Evolutionary conservation across 106 monocot genomes (phyloP).

Genomic region (Allium cepa): DNA sequence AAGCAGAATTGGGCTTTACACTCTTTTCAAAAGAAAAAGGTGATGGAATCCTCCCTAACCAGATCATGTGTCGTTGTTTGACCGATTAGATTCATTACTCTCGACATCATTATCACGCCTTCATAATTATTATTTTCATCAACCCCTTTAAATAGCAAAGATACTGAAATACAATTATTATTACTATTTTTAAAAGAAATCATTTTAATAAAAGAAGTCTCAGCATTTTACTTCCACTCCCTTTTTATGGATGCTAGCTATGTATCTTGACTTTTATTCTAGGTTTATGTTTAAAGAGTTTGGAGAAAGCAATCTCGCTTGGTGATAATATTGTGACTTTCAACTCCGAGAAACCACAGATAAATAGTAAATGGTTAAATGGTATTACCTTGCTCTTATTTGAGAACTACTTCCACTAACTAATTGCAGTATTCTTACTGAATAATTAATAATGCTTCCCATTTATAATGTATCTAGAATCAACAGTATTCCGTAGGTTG

Average conservation of each 20-base stretch:
- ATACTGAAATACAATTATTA: too few species aligned
- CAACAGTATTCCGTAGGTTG: too few species aligned
- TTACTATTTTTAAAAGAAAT: too few species aligned
- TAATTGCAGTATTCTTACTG: not conserved
- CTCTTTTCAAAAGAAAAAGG: slow-evolving; percentile 54
- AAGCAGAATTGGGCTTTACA: slow-evolving; percentile 62
- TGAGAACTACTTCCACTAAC: not conserved
- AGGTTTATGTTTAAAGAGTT: too few species aligned
- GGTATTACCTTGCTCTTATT: too few species aligned
- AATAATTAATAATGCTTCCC: not conserved
- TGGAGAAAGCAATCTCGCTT: slow-evolving; percentile 41
- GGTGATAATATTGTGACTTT: slow-evolving; percentile 64
- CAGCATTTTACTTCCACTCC: too few species aligned
- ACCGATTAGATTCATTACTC: too few species aligned
- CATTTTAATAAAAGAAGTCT: too few species aligned
- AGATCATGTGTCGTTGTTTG: slow-evolving; percentile 66
- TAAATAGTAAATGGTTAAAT: slow-evolving; percentile 70
- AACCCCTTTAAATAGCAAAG: too few species aligned
- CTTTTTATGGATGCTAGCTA: not conserved
- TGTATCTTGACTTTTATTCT: slow-evolving; percentile 6
- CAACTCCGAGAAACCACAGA: slow-evolving; percentile 58
- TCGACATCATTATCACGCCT: too few species aligned
- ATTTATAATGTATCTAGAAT: too few species aligned
- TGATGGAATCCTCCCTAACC: slow-evolving; percentile 52
- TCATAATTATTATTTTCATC: too few species aligned